Conservation (phyloP, 805 yeast species). For the Saccharomyces mikatae region DNA sequence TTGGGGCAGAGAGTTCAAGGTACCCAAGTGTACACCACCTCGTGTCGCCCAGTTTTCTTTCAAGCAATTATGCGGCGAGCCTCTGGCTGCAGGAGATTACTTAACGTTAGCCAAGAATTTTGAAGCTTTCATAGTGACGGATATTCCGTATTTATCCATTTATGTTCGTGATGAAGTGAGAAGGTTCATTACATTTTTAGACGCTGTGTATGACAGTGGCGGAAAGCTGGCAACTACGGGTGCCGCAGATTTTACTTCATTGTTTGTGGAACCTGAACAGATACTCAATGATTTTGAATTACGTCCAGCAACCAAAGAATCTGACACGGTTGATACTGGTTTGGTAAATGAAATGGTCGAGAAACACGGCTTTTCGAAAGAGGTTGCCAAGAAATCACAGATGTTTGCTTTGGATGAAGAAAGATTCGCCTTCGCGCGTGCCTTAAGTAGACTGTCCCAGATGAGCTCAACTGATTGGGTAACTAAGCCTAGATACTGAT, state of each 20-base stretch:
- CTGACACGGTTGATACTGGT: conserved; percentile 23
- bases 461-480: conserved; percentile 95
- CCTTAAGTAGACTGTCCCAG: conserved; percentile 80
- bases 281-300: conserved; percentile 34
- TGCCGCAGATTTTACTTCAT: conserved; percentile 72
- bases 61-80: conserved; percentile 75
- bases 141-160: conserved; percentile 77
- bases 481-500: conserved; percentile 1
- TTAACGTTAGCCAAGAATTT: conserved; percentile 70
- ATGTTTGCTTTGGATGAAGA: conserved; percentile 92
- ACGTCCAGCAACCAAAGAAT: conserved; percentile 8
- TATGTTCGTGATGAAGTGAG: conserved; percentile 77
- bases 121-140: conserved; percentile 78
- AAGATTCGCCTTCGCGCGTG: conserved; percentile 93
- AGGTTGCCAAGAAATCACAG: conserved; percentile 58
- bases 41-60: conserved; percentile 86
- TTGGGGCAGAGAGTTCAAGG: conserved; percentile 80
- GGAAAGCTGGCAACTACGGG: conserved; percentile 84
- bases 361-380: conserved; percentile 70
- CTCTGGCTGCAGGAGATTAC: conserved; percentile 91
- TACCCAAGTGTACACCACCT: conserved; percentile 71
- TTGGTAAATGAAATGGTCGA: conserved; percentile 53
- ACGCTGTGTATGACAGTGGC: conserved; percentile 90
- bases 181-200: conserved; percentile 87
- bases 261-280: conserved; percentile 77